Evolutionary conservation across 2,329 filamentous ascomycete species (phyloP).

Genomic region (Cryphonectria carpinicola): DNA sequence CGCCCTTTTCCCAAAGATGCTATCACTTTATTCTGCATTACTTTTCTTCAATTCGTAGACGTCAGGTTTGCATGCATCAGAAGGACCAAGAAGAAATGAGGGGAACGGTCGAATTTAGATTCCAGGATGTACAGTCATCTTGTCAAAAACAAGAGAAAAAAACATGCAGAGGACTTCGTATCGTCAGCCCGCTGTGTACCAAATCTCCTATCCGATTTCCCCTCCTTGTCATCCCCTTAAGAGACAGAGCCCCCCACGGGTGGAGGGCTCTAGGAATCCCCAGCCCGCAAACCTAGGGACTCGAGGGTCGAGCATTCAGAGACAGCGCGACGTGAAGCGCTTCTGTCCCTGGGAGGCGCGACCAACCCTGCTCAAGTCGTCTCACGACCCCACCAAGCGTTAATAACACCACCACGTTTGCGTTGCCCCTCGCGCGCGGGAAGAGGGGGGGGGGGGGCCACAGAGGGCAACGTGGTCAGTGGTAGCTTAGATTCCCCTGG

Average conservation of each 20-base stretch:
- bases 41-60: too few relatives aligned
- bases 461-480: conserved; percentile 30
- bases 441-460: conserved; percentile 23
- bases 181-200: conserved; percentile 37
- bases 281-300: conserved; percentile 27
- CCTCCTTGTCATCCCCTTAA: conserved; percentile 36
- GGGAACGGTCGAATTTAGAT: conserved; percentile 42
- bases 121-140: conserved; percentile 35
- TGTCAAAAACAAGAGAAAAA: conserved; percentile 33
- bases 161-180: conserved; percentile 36
- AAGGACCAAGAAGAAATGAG: conserved; percentile 20
- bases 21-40: too few relatives aligned
- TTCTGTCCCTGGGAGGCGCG: conserved; percentile 48
- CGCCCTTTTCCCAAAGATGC: too few relatives aligned
- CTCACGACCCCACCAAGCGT: conserved; percentile 30
- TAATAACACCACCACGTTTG: conserved; percentile 29
- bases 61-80: too few relatives aligned
- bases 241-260: background rate
- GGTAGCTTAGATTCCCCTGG: conserved; percentile 36
- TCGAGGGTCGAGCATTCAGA: conserved; percentile 42
- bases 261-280: background rate
- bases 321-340: conserved; percentile 40
- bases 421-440: conserved; percentile 28
- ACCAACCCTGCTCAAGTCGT: conserved; percentile 50
- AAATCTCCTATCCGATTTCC: conserved; percentile 41